Evolutionary conservation across 371 early-diverging fungal genomes (phyloP), one percentile per base, ranked within the genome.

Genomic region (Chytridiales sp.): DNA sequence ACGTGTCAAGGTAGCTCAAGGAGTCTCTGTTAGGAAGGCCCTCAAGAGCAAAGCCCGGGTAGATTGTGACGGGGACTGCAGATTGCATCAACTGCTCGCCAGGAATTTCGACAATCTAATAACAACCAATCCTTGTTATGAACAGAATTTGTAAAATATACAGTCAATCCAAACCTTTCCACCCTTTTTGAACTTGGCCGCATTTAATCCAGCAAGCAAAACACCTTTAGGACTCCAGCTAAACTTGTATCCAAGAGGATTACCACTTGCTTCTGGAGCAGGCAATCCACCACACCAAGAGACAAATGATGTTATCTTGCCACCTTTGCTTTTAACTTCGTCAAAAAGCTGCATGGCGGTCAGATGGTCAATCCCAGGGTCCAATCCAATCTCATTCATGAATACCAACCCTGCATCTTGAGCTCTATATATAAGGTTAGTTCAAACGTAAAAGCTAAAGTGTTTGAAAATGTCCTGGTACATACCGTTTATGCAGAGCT

Each of bases 281-380:
- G 99, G 99, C 54, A 98, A 84, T 43, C 99, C 98, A 63, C 98
- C 97, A 77, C 98, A 98, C 90, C 92, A 98, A 6, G 94, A 94
- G 52, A 90, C 81, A 77, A 97, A 98, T 8, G 91, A 89, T 40
- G 57, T 71, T 36, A 82, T 75, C 53, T 62, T 61, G 66, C 77
- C 76, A n/a, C 65, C 67, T 19, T 57, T 26, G 17, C 13, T 44
- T 35, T 65, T 59, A 44, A 96, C 91, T 69, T 91, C 88, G 61
- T 90, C 86, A 61, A 95, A 92, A 24, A 87, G 82, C 68, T 88
- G 82, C 69, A 89, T 80, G 59, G 95, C 93, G 34, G 90, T 90
- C 74, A 93, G 74, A 71, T 93, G 94, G 68, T 95, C 95, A 69
- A 95, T 91, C 62, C 95, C 94, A 42, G 95, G 95, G 81, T 95